Conservation (phyloP, 495 filamentous ascomycete genomes). For the Neurospora sp. region DNA sequence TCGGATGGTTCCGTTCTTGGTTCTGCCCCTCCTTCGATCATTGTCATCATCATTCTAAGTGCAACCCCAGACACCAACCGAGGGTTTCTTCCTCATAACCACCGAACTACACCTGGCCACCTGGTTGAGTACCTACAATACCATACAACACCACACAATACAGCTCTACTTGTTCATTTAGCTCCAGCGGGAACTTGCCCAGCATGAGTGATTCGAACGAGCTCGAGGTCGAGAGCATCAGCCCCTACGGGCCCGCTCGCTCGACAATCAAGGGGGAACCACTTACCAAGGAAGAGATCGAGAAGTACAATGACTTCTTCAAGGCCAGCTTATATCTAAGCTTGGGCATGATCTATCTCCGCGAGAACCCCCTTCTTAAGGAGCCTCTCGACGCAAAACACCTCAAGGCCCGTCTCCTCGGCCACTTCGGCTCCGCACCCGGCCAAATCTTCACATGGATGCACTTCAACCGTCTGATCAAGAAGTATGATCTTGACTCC, state of each 20-base stretch:
- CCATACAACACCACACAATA: neutral
- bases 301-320: slow-evolving; percentile 58
- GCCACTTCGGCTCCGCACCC: slow-evolving; percentile 65
- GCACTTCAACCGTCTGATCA: slow-evolving; percentile 69
- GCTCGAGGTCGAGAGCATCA: slow-evolving; percentile 40
- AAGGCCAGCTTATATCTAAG: slow-evolving; percentile 61
- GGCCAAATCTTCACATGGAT: slow-evolving; percentile 68
- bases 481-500: slow-evolving; percentile 59
- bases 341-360: slow-evolving; percentile 66
- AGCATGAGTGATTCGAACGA: slow-evolving; percentile 26
- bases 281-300: slow-evolving; percentile 50
- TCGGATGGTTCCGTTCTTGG: neutral
- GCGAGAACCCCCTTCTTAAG: slow-evolving; percentile 53
- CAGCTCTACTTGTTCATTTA: too few species aligned
- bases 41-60: neutral
- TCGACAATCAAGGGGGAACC: slow-evolving; percentile 50
- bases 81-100: neutral
- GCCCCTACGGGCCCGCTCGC: slow-evolving; percentile 52
- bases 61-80: neutral
- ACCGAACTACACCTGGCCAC: neutral
- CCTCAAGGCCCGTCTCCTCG: slow-evolving; percentile 58
- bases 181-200: neutral
- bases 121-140: neutral
- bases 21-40: neutral
- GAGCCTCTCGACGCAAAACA: slow-evolving; percentile 53